These are phyloP conservation scores for Kodamaea nitidulidarum DNA, from an alignment of 805 yeast genomes.

Conservation along the genomic window DNA sequence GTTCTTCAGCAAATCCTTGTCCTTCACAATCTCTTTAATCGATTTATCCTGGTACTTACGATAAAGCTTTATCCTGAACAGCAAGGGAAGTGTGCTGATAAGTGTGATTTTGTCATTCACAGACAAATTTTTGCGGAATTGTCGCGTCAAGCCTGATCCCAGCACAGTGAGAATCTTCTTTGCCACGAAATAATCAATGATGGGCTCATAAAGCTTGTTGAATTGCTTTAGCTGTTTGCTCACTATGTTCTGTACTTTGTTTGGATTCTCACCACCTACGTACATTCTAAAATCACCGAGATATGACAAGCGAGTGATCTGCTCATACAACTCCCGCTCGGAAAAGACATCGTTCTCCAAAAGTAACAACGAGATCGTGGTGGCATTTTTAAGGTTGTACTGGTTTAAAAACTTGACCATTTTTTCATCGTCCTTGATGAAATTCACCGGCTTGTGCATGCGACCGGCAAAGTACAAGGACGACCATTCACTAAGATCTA, in stretches of 20 bases:
- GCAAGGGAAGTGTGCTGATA: conserved; percentile 23
- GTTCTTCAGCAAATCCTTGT: conserved; percentile 31
- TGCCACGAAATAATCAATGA: conserved; percentile 26
- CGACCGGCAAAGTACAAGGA: conserved; percentile 88
- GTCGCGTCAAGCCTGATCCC: conserved; percentile 4
- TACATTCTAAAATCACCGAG: conserved; percentile 85
- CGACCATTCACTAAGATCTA: conserved; percentile 80
- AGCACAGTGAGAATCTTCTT: conserved; percentile 15
- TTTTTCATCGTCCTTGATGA: conserved; percentile 56
- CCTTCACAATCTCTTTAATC: conserved; percentile 41
- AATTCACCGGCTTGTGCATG: conserved; percentile 87
- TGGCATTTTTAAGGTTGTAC: conserved; percentile 72
- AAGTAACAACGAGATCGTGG: conserved; percentile 61
- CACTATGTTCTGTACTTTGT: conserved; percentile 83
- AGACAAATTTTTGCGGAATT: conserved; percentile 19
- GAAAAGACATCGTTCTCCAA: conserved; percentile 39
- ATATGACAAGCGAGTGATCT: conserved; percentile 78
- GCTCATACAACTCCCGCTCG: conserved; percentile 66
- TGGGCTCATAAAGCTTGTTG: conserved; percentile 68
- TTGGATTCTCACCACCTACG: conserved; percentile 88
- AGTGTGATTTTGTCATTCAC: conserved; percentile 16
- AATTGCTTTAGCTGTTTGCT: conserved; percentile 67
- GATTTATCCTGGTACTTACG: conserved; percentile 34
- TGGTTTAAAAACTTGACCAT: conserved; percentile 66
- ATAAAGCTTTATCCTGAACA: conserved; percentile 20